A percentile compares a stretch with the other conserved stretches of the same genome.
These are phyloP conservation scores for Tulasnella sp. DNA, from an alignment of 768 basidiomycete genomes.

Conservation along the genomic window DNA sequence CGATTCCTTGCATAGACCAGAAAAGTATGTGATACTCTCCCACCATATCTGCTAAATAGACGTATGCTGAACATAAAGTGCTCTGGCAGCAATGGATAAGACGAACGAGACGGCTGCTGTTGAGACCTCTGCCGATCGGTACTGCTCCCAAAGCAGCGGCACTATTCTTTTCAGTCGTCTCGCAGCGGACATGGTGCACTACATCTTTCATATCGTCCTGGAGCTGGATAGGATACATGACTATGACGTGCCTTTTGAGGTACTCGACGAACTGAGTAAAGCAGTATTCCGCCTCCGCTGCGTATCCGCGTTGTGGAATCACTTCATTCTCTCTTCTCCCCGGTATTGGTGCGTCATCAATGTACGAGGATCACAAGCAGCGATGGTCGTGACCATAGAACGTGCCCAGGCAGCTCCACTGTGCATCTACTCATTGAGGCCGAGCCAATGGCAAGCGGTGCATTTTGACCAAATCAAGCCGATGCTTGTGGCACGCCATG, in stretches of 20 bases:
- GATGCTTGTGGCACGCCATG: background rate
- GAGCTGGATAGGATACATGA: background rate
- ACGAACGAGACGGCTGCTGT: no score
- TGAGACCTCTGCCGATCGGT: background rate
- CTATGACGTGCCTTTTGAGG: background rate
- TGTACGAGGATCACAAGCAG: background rate
- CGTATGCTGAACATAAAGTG: no score
- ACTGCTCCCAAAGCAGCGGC: background rate
- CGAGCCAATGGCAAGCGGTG: background rate
- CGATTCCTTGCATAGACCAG: no score
- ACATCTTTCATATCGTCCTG: background rate
- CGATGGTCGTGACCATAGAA: background rate
- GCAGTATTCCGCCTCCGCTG: background rate
- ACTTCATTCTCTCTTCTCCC: background rate
- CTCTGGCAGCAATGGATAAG: no score
- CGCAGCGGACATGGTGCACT: background rate
- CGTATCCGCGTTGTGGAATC: background rate
- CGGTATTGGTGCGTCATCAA: background rate
- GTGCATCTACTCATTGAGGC: background rate
- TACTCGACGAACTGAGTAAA: background rate
- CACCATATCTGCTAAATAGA: no score
- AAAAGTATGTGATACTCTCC: no score
- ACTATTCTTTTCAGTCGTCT: background rate
- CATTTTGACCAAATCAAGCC: background rate
- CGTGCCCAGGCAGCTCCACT: background rate